Percentiles rank a stretch among this genome's conserved stretches.
phyloP scores from a whole-genome alignment of 2,329 filamentous ascomycete genomes.

The Claviceps spartinae region DNA sequence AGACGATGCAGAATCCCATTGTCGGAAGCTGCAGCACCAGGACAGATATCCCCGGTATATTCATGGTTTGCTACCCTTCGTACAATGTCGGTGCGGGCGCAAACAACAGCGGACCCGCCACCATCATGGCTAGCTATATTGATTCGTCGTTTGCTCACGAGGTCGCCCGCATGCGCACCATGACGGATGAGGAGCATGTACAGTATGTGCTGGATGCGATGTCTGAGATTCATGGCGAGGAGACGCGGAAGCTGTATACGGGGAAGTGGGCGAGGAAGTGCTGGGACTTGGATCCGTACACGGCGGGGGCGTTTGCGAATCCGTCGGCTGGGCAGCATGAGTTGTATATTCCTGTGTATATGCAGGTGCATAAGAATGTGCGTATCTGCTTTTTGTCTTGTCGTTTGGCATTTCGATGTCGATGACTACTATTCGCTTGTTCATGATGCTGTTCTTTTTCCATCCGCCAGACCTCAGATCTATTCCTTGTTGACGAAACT shows the following conservation, averaged over 20 bases:
- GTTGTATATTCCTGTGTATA: constrained; percentile 59
- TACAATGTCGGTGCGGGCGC: constrained; percentile 43
- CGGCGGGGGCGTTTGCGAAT: constrained; percentile 48
- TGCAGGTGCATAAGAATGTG: constrained; percentile 48
- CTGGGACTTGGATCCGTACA: constrained; percentile 49
- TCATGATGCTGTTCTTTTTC: neutral
- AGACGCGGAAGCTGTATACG: constrained; percentile 48
- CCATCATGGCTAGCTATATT: constrained; percentile 47
- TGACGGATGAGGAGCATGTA: constrained; percentile 45
- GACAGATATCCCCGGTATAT: constrained; percentile 47
- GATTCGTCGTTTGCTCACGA: constrained; percentile 26
- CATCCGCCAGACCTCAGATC: neutral
- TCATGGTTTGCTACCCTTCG: constrained; percentile 51
- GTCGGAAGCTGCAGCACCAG: constrained; percentile 46
- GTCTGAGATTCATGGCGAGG: constrained; percentile 50
- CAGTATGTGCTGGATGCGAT: constrained; percentile 50
- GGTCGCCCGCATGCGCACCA: constrained; percentile 25
- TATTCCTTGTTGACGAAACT: too few relatives aligned
- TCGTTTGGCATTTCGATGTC: too few relatives aligned
- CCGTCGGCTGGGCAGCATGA: constrained; percentile 53
- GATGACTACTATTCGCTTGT: neutral
- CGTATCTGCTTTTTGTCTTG: constrained; percentile 7
- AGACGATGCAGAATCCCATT: constrained; percentile 38
- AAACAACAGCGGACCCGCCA: constrained; percentile 35
- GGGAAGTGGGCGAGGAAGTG: constrained; percentile 51